Base-by-base conservation (phyloP, 805 yeast genomes). In the Kuraishia borneana region DNA sequence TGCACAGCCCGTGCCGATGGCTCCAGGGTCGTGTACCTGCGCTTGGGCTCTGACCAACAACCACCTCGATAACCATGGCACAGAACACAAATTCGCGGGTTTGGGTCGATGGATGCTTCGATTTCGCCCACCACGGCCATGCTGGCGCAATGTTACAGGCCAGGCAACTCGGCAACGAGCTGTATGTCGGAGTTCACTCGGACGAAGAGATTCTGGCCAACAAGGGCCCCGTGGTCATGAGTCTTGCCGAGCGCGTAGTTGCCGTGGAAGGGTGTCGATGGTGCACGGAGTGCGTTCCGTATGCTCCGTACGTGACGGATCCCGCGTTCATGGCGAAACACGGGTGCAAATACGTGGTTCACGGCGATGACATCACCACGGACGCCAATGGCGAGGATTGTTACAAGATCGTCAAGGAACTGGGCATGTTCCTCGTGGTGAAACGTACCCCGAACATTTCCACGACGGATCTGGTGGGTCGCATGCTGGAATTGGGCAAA, bases 101-200 rank as follows among this genome's bases (percentile, higher is more conserved):
- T 39, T 92, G 98, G 98, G 75, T 92, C 20, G 98, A 92, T 54
- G 98, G 98, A 0, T 92, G 98, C 53, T 92, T 92, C 58, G 98
- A 92, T 56, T 92, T 92, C 60, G 84, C 95, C 28, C 98, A 92
- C 54, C 97, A 92, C 50, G 97, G 70, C 18, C 98, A 92, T 48
- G 94, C 96, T 3, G 96, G 96, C 21, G 98, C 97, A 16, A 76
- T 92, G 72, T 59, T 83, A 37, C 98, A 92, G 54, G 96, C 98
- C 1, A 69, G 94, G 26, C 83, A 78, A 46, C 67, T 82, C 13
- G 95, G 95, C 7, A 61, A 64, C 19, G 84, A 74, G 41, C 67
- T 87, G 29, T 73, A 61, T 37, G 95, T 84, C 9, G 98, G 98
- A 1, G 83, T 92, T 16, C 98, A 92, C 55, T 76, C 83, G 3